phyloP scores from a whole-genome alignment of 2,329 filamentous ascomycete genomes.

The Cytospora piceicola region DNA sequence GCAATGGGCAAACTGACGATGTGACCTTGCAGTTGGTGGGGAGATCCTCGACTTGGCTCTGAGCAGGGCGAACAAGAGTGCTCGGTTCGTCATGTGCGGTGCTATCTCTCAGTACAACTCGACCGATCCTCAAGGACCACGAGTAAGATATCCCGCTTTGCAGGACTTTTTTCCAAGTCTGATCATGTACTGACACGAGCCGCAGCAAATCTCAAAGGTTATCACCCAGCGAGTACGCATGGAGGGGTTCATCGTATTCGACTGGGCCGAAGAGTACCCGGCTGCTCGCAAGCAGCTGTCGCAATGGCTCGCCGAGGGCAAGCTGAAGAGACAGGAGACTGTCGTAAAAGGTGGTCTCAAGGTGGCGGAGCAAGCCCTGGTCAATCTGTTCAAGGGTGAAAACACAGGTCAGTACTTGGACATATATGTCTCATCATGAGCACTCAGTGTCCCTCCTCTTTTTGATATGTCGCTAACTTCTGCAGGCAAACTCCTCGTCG shows the following conservation, averaged over 20 bases:
- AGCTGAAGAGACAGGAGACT: slow-evolving; percentile 72
- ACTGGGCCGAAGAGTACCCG: slow-evolving; percentile 62
- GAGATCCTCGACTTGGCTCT: slow-evolving; percentile 71
- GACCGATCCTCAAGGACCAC: slow-evolving; percentile 24
- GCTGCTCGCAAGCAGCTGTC: slow-evolving; percentile 63
- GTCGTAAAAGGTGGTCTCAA: slow-evolving; percentile 69
- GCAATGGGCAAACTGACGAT: neutral
- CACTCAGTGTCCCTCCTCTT: neutral
- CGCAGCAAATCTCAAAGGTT: slow-evolving; percentile 29
- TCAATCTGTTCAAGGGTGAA: slow-evolving; percentile 67
- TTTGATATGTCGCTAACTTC: neutral
- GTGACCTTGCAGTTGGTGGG: slow-evolving; percentile 57
- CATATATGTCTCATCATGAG: neutral
- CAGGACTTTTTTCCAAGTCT: neutral
- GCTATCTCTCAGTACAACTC: slow-evolving; percentile 31
- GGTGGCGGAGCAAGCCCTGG: slow-evolving; percentile 64
- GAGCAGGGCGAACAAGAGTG: slow-evolving; percentile 60
- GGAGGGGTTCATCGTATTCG: slow-evolving; percentile 76
- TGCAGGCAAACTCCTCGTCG: slow-evolving; percentile 56
- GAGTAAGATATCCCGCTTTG: neutral
- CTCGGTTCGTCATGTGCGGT: slow-evolving; percentile 74
- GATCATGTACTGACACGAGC: neutral
- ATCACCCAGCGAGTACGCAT: slow-evolving; percentile 43
- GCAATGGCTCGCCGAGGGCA: slow-evolving; percentile 71
- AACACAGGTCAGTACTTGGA: slow-evolving; percentile 61